phyloP scores from a whole-genome alignment of 1,139 yeast genomes.

The Lodderomyces parapsilosis region DNA sequence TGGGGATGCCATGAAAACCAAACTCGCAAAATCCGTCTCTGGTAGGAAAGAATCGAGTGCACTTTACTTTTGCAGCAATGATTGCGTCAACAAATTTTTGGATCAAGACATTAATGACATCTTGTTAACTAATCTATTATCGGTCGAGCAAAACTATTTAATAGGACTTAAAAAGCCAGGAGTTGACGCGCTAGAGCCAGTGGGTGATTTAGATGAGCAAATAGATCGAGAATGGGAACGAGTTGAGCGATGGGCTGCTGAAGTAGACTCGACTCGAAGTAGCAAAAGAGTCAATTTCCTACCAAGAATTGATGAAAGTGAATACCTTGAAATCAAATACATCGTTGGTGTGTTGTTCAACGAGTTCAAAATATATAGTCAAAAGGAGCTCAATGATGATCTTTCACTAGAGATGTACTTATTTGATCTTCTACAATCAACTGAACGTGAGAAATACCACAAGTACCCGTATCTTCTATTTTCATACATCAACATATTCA shows the following conservation, averaged over 20 bases:
- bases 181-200: constrained; percentile 17
- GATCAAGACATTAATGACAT: constrained; percentile 27
- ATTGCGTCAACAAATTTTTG: constrained; percentile 40
- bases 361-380: constrained; percentile 14
- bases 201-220: constrained; percentile 16
- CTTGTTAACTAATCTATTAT: constrained; percentile 23
- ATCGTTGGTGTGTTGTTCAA: constrained; percentile 32
- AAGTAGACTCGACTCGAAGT: constrained; percentile 24
- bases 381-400: constrained; percentile 8
- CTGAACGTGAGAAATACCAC: constrained; percentile 49
- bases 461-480: constrained; percentile 51
- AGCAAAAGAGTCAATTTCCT: constrained; percentile 27
- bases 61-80: constrained; percentile 52
- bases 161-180: constrained; percentile 25
- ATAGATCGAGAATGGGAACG: constrained; percentile 27
- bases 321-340: constrained; percentile 40
- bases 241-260: constrained; percentile 38
- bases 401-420: constrained; percentile 22
- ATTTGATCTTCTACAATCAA: constrained; percentile 54
- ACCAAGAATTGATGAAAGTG: constrained; percentile 36
- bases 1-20: constrained; percentile 48
- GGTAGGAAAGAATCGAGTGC: constrained; percentile 51
- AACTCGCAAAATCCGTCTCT: constrained; percentile 41
- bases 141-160: constrained; percentile 26
- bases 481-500: constrained; percentile 51